phyloP scores from a whole-genome alignment of 2,329 filamentous ascomycete genomes.

The Epicoccum nigrum region DNA sequence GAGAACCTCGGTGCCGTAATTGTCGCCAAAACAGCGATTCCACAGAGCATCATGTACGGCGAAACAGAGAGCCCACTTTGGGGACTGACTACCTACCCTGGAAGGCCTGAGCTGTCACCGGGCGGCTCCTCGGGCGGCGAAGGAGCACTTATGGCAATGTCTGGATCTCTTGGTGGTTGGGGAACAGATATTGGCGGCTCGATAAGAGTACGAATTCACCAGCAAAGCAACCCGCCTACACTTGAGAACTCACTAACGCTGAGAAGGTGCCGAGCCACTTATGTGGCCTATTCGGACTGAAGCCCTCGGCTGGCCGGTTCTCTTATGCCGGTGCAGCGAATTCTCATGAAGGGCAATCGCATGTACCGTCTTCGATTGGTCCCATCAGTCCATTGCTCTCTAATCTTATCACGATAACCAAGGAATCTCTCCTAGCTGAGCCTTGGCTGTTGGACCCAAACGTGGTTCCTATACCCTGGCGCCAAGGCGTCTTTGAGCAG shows the following conservation, averaged over 20 bases:
- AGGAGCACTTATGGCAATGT: slow-evolving; percentile 61
- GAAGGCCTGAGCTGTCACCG: slow-evolving; percentile 55
- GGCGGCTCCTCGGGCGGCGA: slow-evolving; percentile 70
- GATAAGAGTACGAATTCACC: too few species aligned
- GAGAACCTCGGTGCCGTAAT: slow-evolving; percentile 51
- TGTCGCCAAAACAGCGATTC: slow-evolving; percentile 57
- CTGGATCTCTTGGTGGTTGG: slow-evolving; percentile 62
- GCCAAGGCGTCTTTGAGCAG: not conserved
- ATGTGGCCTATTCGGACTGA: not conserved
- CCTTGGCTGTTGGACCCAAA: not conserved
- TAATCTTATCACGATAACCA: not conserved
- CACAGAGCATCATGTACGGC: slow-evolving; percentile 57
- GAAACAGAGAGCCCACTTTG: slow-evolving; percentile 50
- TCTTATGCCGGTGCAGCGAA: not conserved
- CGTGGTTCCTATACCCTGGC: not conserved
- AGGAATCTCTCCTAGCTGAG: not conserved
- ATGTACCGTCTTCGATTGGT: not conserved
- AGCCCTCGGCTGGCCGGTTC: not conserved
- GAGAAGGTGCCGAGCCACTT: not conserved
- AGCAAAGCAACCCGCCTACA: too few species aligned
- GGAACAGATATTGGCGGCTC: slow-evolving; percentile 58
- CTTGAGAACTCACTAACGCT: too few species aligned
- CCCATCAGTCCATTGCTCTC: not conserved
- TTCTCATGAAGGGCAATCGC: not conserved
- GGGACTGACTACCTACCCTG: slow-evolving; percentile 55